Base-by-base conservation (phyloP, 2,329 filamentous ascomycete genomes). In the Arthroderma uncinatum region DNA sequence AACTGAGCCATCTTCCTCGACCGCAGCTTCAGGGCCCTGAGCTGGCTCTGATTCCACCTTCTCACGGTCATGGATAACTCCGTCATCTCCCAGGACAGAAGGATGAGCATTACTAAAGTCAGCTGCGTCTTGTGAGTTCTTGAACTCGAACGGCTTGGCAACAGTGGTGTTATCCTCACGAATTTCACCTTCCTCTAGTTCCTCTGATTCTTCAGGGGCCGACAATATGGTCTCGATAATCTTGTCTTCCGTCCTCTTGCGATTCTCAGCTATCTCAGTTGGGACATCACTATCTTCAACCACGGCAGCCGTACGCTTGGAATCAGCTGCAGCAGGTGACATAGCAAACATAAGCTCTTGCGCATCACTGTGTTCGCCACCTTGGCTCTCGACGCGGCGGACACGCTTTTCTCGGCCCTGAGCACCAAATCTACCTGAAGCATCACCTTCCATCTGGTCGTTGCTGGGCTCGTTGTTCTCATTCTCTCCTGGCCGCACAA, bases 381-480 rank as follows among this genome's bases (percentile, higher is more conserved):
- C 78, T 14, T 36, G 50, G n/a, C 16, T 36, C 23, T 39, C 50
- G 16, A 23, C 50, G 59, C 82, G 83, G 63, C 84, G 83, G 61
- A 82, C 83, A 68, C 90, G 83, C 77, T 95, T 96, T 66, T 84
- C 76, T 40, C 89, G 83, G 21, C 82, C 82, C 58, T 85, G 77
- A 61, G 87, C 82, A n/a, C 76, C 78, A 19, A 80, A 71, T 25
- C 83, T 81, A 14, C 84, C 83, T 60, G 84, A 78, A 2, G 79
- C 76, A 59, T 83, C 81, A 58, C 86, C 78, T 8, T 71, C 66
- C 14, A 70, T 70, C 19, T 73, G 66, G 57, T 66, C 65, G 48
- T 69, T 67, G 28, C n/a, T n/a, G n/a, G n/a, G n/a, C n/a, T n/a
- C n/a, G n/a, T n/a, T n/a, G n/a, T 67, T 65, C 53, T 71, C 67